These are phyloP conservation scores for Drosera spatulata DNA, from an alignment of 179 eudicot species.

Conservation along the genomic window DNA sequence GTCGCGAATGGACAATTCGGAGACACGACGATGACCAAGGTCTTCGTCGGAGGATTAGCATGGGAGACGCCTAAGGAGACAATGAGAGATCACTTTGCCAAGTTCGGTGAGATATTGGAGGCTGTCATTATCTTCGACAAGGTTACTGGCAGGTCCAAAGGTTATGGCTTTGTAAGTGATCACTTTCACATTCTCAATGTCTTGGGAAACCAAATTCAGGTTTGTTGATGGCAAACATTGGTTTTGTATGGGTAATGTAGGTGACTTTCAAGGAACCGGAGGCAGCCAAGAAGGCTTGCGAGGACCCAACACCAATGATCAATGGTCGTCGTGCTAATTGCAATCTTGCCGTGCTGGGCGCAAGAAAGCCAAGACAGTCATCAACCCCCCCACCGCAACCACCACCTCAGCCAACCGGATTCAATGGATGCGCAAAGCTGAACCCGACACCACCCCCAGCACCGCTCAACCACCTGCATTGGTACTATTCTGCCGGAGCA, in stretches of 20 bases:
- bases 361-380: conserved; percentile 43
- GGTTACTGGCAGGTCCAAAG: conserved; percentile 84
- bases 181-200: background rate
- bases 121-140: conserved; percentile 84
- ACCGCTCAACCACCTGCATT: conserved; percentile 39
- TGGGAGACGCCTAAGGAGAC: conserved; percentile 89
- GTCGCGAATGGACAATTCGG: conserved; percentile 38
- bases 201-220: too few relatives aligned
- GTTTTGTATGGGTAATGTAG: conserved; percentile 13
- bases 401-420: background rate
- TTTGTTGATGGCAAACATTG: too few relatives aligned
- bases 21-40: conserved; percentile 74
- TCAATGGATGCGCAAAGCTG: background rate
- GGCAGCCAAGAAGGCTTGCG: conserved; percentile 88
- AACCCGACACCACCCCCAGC: background rate
- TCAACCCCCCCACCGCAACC: background rate
- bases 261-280: conserved; percentile 88
- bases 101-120: conserved; percentile 84
- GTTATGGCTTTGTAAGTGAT: conserved; percentile 86
- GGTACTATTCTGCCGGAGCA: conserved; percentile 53
- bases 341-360: conserved; percentile 86
- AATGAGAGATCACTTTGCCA: conserved; percentile 63
- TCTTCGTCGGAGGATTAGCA: conserved; percentile 82
- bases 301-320: conserved; percentile 82
- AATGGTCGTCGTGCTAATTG: conserved; percentile 93